Evolutionary conservation across 1,284 basidiomycete species (phyloP).

Genomic region (Caloboletus inedulis): DNA sequence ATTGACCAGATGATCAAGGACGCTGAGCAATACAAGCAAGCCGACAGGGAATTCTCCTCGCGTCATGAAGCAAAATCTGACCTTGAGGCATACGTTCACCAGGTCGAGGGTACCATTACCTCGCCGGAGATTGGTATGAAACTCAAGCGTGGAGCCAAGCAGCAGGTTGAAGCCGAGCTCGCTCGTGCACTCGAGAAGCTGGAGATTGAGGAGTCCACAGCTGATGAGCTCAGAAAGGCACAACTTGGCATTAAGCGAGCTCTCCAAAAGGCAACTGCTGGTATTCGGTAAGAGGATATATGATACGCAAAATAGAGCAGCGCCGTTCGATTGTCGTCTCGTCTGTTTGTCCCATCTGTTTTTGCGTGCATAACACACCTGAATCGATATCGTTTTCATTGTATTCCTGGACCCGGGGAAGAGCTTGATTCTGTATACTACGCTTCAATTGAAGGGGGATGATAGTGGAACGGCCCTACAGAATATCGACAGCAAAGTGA

Average conservation of each 20-base stretch:
- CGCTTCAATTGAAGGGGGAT: neutral
- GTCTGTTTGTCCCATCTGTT: constrained; percentile 7
- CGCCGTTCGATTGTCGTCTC: constrained; percentile 8
- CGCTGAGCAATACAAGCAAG: constrained; percentile 93
- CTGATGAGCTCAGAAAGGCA: constrained; percentile 91
- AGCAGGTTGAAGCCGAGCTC: constrained; percentile 91
- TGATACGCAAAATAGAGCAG: constrained; percentile 18
- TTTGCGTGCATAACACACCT: constrained; percentile 11
- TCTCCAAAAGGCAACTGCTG: constrained; percentile 91
- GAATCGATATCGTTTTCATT: constrained; percentile 13
- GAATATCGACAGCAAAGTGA: neutral
- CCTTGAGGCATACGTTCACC: constrained; percentile 93
- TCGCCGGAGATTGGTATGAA: constrained; percentile 95
- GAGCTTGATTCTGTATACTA: neutral
- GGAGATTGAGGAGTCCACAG: constrained; percentile 89
- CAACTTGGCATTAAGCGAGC: constrained; percentile 92
- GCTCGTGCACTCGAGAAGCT: constrained; percentile 95
- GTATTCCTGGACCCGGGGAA: too few relatives aligned
- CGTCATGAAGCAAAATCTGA: constrained; percentile 96
- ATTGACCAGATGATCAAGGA: constrained; percentile 99
- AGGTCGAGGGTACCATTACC: constrained; percentile 90
- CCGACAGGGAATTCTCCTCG: constrained; percentile 95
- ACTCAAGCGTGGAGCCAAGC: constrained; percentile 93
- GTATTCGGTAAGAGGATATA: constrained; percentile 59
- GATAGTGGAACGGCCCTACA: neutral